Evolutionary conservation across 352 stramenopile species (phyloP).

Genomic region (Phytophthora sansomeana): DNA sequence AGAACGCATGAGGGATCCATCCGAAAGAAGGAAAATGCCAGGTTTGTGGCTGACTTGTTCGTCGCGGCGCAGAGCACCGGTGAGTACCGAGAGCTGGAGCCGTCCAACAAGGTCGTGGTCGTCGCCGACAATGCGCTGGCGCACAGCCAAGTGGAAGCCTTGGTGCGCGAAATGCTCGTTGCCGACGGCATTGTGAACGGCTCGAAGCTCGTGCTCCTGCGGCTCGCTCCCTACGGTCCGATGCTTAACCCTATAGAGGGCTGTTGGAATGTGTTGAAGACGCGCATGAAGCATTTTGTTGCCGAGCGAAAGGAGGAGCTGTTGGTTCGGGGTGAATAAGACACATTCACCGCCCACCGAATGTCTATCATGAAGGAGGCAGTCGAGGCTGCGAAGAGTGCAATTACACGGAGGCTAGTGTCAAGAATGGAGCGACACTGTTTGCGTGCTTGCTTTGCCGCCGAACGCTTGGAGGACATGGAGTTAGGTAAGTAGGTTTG

Average conservation of each 20-base stretch:
- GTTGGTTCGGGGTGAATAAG: not conserved
- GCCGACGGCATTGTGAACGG: too few species aligned
- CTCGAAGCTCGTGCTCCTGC: not conserved
- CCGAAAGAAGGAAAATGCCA: slow-evolving; percentile 3
- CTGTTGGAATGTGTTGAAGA: not conserved
- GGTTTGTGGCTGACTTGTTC: slow-evolving; percentile 8
- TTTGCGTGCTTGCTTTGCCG: too few species aligned
- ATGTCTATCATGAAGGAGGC: not conserved
- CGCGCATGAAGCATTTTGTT: not conserved
- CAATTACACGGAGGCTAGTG: too few species aligned
- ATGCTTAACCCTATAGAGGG: slow-evolving; percentile 1
- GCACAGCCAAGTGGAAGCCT: not conserved
- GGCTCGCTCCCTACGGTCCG: not conserved
- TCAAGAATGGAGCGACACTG: too few species aligned
- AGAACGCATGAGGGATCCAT: slow-evolving; percentile 1
- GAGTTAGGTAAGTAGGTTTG: too few species aligned
- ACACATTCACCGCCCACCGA: not conserved
- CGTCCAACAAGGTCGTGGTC: slow-evolving; percentile 6
- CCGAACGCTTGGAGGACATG: too few species aligned
- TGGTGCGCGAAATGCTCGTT: not conserved
- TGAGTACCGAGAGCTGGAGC: not conserved
- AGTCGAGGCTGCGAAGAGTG: not conserved
- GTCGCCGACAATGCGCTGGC: slow-evolving; percentile 8
- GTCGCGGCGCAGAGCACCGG: not conserved
- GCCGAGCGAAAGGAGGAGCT: not conserved